Conservation (phyloP, 2,329 filamentous ascomycete species). For the Rutstroemia sydowiana region DNA sequence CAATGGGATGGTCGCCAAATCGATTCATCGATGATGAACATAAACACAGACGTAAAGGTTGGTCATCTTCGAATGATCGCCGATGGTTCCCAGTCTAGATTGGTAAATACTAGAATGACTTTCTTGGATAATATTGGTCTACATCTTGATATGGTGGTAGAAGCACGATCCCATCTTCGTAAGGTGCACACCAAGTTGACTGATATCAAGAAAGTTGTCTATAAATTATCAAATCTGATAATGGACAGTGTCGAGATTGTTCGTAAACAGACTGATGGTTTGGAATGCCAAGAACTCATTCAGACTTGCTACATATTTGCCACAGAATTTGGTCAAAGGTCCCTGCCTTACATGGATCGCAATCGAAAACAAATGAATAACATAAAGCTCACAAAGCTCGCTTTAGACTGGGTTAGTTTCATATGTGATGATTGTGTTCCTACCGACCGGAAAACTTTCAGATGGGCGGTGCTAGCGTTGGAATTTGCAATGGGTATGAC, state of each 20-base stretch:
- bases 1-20: conserved; percentile 77
- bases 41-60: conserved; percentile 75
- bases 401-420: conserved; percentile 95
- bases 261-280: conserved; percentile 70
- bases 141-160: conserved; percentile 81
- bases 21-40: conserved; percentile 63
- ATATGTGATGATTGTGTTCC: conserved; percentile 95
- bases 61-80: conserved; percentile 85
- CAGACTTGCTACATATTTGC: conserved; percentile 98
- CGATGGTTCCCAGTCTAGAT: conserved; percentile 70
- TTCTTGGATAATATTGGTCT: conserved; percentile 75
- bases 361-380: conserved; percentile 97
- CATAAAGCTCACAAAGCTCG: conserved; percentile 84
- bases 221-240: conserved; percentile 94
- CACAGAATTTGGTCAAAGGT: conserved; percentile 96
- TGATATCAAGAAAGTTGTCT: conserved; percentile 91
- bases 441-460: conserved; percentile 90
- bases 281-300: conserved; percentile 90
- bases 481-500: conserved; percentile 99
- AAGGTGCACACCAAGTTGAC: conserved; percentile 87
- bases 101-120: conserved; percentile 69
- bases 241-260: conserved; percentile 98
- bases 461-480: conserved; percentile 90
- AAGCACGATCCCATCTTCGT: conserved; percentile 86
- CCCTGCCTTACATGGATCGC: conserved; percentile 89